Evolutionary conservation across 1,139 yeast genomes (phyloP), one percentile per base, ranked within the genome.

Genomic region (Yamadazyma membranifaciens): DNA sequence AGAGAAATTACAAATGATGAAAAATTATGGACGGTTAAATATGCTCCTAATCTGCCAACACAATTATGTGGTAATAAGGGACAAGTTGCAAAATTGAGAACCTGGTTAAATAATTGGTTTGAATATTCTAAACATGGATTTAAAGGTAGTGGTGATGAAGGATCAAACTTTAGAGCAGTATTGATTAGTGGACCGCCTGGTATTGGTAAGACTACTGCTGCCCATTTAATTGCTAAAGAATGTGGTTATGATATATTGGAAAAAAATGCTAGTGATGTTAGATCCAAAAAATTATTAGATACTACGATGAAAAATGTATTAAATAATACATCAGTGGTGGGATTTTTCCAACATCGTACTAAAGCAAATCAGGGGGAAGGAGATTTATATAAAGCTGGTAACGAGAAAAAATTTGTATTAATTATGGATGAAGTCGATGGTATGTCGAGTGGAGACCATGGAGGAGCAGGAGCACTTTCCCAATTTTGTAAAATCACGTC

Each of bases 371-470:
- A 28, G 2, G 17, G 20, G 9, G 37, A 20, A 9, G 29, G 29
- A 10, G 56, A 59, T 9, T 45, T 49, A 6, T 57, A 56, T 6
- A 45, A 66, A 34, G 16, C 28, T 5, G 47, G 46, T 38, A 73
- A 76, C 45, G 80, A 78, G 42, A 56, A 58, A 34, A 67, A 60
- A 43, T 81, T 91, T 51, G 89, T 91, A 39, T 74, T 92, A 38
- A 85, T 94, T 48, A 89, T 94, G 98, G 99, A 94, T 64, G 99
- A 94, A 65, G 98, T 94, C 26, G 99, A 94, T 62, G 99, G 99
- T 51, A 92, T 94, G 98, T 87, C 96, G 33, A 89, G 95, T 55
- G 99, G 99, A 49, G 99, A 94, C 62, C 83, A 94, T 54, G 99
- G 98, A 47, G 99, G 99, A 49, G 96, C 94, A 15, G 98, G 97